Evolutionary conservation across 192 early-diverging fungal species (phyloP).

Genomic region (Umbelopsis sp.): DNA sequence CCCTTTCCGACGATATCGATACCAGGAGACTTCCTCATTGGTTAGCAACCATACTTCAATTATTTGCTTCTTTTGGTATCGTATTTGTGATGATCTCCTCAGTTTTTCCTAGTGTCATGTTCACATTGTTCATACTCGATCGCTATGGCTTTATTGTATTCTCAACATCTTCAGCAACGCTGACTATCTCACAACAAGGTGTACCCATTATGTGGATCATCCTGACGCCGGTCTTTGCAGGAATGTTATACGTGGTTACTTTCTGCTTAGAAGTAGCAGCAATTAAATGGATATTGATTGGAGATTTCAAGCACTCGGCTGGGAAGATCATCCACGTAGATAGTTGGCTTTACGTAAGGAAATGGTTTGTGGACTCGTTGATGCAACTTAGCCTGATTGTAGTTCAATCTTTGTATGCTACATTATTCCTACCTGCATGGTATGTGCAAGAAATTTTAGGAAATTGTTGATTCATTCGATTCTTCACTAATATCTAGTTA

Average conservation of each 20-base stretch:
- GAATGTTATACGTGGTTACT: background rate
- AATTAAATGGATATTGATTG: background rate
- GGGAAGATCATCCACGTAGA: background rate
- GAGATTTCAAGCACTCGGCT: background rate
- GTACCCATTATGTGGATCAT: background rate
- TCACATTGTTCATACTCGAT: background rate
- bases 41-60: background rate
- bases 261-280: background rate
- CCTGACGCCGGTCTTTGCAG: background rate
- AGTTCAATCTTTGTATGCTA: background rate
- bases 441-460: background rate
- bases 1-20: background rate
- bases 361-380: background rate
- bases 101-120: background rate
- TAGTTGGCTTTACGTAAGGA: background rate
- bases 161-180: too few species aligned
- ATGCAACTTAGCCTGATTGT: background rate
- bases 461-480: too few species aligned
- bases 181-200: background rate
- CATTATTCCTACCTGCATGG: background rate
- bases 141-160: background rate
- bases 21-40: background rate
- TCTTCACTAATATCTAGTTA: background rate
- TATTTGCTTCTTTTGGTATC: background rate
- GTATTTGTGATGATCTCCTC: background rate